Base-by-base conservation (phyloP, 2,329 filamentous ascomycete genomes). In the Herpomyces periplanetae region DNA sequence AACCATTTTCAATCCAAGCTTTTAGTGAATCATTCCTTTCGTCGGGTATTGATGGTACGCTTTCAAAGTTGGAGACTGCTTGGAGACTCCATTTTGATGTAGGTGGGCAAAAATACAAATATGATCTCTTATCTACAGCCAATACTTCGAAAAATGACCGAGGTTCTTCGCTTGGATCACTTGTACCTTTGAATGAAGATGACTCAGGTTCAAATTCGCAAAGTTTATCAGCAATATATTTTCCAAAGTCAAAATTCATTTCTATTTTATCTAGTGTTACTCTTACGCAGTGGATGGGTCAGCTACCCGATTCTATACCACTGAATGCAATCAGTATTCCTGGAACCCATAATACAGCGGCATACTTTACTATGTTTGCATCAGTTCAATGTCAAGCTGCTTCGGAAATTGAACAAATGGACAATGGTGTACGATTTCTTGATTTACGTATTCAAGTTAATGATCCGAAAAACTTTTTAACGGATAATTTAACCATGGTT, bases 301-400 rank as follows among this genome's bases (percentile, higher is more conserved):
- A 58, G 24, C 47, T 91, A 16, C 45, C 49, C 24, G 53, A 73
- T 30, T 48, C 56, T 9, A 61, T 55, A 19, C 57, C 68, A 2
- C 45, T 91, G 3, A 64, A 66, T 1, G 50, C 61, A 2, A 53
- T 96, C 19, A 80, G 64, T 19, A 80, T 91, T 25, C 80, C 80
- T 0, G 80, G 80, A 26, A 88, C 80, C 0, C 80, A 96, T 45
- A 91, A 96, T 41, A 68, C 65, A 8, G 68, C 80, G 4, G 84
- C 73, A 5, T 62, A 54, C 40, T 50, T 84, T 43, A 50, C 54
- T 18, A 73, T 80, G 6, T 50, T 88, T 3, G 80, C 80, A 1
- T 85, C 69, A 1, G 80, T 91, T 14, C 63, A 80, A 15, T 91
- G 80, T 38, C 80, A 96, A 41, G 60, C 65, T 13, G 68, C 73